These are phyloP conservation scores for Xylariaceae sp. DNA, from an alignment of 2,329 filamentous ascomycete species.

Conservation along the genomic window DNA sequence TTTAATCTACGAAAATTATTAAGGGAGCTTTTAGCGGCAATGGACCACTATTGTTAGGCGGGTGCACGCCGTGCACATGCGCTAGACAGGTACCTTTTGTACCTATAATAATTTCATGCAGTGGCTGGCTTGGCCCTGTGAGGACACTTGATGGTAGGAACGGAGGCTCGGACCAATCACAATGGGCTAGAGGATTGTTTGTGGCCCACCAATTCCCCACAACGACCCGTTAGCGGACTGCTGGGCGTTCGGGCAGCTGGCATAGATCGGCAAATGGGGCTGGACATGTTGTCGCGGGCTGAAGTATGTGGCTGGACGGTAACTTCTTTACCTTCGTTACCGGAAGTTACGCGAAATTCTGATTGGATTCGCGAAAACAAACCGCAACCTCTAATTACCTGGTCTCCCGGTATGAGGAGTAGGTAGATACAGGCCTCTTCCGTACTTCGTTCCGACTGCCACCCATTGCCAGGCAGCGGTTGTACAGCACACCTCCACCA, in stretches of 20 bases:
- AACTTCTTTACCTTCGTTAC: not conserved
- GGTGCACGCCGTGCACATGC: not conserved
- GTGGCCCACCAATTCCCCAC: not conserved
- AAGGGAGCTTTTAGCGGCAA: slow-evolving; percentile 13
- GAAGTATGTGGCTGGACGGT: not conserved
- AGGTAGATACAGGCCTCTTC: not conserved
- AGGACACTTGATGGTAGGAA: not conserved
- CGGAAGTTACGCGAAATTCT: not conserved
- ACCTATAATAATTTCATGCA: slow-evolving; percentile 4
- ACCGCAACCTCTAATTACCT: not conserved
- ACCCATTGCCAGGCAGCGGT: not conserved
- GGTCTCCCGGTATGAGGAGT: not conserved
- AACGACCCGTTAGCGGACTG: not conserved
- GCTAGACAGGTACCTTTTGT: not conserved
- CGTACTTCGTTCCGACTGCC: not conserved
- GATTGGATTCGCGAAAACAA: not conserved
- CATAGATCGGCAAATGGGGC: not conserved
- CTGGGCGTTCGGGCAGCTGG: not conserved
- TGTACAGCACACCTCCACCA: not conserved
- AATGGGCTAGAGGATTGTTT: not conserved
- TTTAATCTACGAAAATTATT: slow-evolving; percentile 12
- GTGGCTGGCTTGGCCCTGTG: slow-evolving; percentile 4
- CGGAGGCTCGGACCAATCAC: not conserved
- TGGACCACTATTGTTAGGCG: slow-evolving; percentile 2
- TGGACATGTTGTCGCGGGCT: not conserved